Conservation (phyloP, 257 asterid genomes). For the Solanum dulcamara region DNA sequence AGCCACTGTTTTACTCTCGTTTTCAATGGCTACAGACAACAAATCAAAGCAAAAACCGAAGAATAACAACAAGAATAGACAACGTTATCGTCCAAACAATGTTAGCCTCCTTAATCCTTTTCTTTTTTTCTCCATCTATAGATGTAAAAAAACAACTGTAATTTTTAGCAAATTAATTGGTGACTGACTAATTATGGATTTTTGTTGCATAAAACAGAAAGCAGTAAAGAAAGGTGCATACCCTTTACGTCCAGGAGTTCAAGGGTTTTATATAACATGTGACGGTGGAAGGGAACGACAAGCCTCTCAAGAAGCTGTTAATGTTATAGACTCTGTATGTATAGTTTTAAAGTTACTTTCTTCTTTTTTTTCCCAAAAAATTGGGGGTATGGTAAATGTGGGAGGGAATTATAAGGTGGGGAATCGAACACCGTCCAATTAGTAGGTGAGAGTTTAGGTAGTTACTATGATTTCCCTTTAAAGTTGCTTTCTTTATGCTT, state of each 20-base stretch:
- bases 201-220: slow-evolving; percentile 27
- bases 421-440: neutral
- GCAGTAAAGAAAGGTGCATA: slow-evolving; percentile 75
- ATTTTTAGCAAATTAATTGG: neutral
- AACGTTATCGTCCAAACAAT: slow-evolving; percentile 60
- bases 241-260: slow-evolving; percentile 77
- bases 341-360: neutral
- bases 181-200: neutral
- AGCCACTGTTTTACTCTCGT: neutral
- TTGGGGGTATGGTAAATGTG: neutral
- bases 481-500: neutral
- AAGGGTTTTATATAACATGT: slow-evolving; percentile 92
- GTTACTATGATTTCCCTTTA: neutral
- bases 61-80: slow-evolving; percentile 50
- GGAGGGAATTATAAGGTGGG: neutral
- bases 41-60: slow-evolving; percentile 27
- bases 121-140: neutral
- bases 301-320: slow-evolving; percentile 79
- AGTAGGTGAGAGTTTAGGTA: neutral
- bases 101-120: slow-evolving; percentile 12
- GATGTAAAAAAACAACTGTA: neutral
- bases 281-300: slow-evolving; percentile 92
- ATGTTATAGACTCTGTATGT: slow-evolving; percentile 81
- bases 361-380: too few relatives aligned
- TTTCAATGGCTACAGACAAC: slow-evolving; percentile 57